A percentile compares a stretch with the other conserved stretches of the same genome.
phyloP scores from a whole-genome alignment of 2,329 filamentous ascomycete genomes.

The Dichotomopilus funicola region DNA sequence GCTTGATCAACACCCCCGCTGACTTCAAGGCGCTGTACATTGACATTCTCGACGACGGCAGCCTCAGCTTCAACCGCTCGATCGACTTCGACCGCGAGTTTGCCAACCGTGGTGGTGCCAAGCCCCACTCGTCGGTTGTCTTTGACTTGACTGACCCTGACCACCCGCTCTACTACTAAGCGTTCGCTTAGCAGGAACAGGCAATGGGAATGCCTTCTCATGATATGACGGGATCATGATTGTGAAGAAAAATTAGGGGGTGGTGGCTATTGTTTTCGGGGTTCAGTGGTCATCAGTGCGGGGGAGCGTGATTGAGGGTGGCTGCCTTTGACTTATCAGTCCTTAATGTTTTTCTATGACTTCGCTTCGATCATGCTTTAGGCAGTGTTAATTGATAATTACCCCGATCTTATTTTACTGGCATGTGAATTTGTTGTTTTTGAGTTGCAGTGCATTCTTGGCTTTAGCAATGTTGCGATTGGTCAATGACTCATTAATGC shows the following conservation, averaged over 20 bases:
- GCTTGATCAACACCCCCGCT: slow-evolving; percentile 52
- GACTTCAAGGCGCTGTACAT: slow-evolving; percentile 59
- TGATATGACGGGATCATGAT: not conserved
- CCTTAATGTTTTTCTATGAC: not conserved
- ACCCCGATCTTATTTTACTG: too few species aligned
- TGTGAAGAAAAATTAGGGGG: not conserved
- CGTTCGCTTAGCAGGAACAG: not conserved
- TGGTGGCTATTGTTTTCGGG: not conserved
- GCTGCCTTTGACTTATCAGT: not conserved
- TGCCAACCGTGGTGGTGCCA: slow-evolving; percentile 46
- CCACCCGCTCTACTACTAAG: slow-evolving; percentile 43
- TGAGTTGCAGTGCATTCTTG: too few species aligned
- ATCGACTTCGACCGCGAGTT: slow-evolving; percentile 52
- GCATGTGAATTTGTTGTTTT: too few species aligned
- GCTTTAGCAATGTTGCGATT: too few species aligned
- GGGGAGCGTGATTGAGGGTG: not conserved
- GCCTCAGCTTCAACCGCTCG: slow-evolving; percentile 52
- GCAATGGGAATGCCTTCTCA: not conserved
- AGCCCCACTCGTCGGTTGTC: slow-evolving; percentile 50
- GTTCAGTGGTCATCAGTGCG: not conserved
- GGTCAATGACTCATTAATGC: too few species aligned
- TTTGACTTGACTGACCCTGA: slow-evolving; percentile 50
- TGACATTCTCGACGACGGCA: slow-evolving; percentile 48
- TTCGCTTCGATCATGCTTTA: not conserved
- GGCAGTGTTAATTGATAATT: too few species aligned